Evolutionary conservation across 176 grass and related monocot genomes (phyloP).

Genomic region (Triticum aestivum): IWGSC_CS_RefSeq_v2.1 NC_057803.1:511688138-511688637

Average conservation of each 20-base stretch:
- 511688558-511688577: conserved; percentile 94
- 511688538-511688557: conserved; percentile 97
- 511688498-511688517: conserved; percentile 95
- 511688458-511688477: conserved; percentile 82
- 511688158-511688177: conserved; percentile 97
- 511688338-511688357: conserved; percentile 49
- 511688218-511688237: conserved; percentile 99
- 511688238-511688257: conserved; percentile 91
- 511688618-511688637: conserved; percentile 86
- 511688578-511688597: conserved; percentile 94
- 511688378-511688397: conserved; percentile 24
- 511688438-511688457: conserved; percentile 72
- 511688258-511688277: conserved; percentile 98
- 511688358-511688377: conserved; percentile 8
- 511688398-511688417: conserved; percentile 46
- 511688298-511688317: conserved; percentile 89
- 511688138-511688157: not conserved
- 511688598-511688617: conserved; percentile 98
- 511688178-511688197: conserved; percentile 76
- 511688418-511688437: conserved; percentile 91
- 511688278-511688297: conserved; percentile 97
- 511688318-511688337: conserved; percentile 99
- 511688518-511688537: conserved; percentile 97
- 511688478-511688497: conserved; percentile 99
- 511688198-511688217: conserved; percentile 93